phyloP scores from a whole-genome alignment of 2,329 filamentous ascomycete genomes.

The Grosmannia huntii region DNA sequence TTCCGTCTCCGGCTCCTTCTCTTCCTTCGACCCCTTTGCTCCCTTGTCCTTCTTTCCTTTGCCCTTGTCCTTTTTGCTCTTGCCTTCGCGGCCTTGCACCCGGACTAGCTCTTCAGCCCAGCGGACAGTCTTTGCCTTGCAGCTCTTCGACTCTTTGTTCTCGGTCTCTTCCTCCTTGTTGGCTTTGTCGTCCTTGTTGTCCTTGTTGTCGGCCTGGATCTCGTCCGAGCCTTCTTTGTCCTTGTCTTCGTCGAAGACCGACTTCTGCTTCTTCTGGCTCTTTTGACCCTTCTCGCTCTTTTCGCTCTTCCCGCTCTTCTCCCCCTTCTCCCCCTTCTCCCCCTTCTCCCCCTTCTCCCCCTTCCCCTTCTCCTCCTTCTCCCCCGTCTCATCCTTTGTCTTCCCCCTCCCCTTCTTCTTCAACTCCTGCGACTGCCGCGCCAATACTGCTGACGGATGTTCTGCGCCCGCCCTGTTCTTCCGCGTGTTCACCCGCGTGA shows the following conservation, averaged over 20 bases:
- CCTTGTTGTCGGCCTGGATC: neutral
- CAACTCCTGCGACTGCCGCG: conserved; percentile 9
- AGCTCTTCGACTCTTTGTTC: neutral
- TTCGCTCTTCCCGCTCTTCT: too few species aligned
- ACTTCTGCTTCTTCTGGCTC: conserved; percentile 13
- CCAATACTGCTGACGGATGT: conserved; percentile 18
- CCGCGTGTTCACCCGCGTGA: conserved; percentile 30
- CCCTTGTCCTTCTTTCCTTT: neutral
- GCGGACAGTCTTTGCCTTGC: conserved; percentile 17
- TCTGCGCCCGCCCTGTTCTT: conserved; percentile 29
- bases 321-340: neutral
- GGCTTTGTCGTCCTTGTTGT: neutral
- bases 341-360: conserved; percentile 4
- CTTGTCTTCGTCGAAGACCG: neutral
- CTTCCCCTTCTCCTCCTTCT: conserved; percentile 9
- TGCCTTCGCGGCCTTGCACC: conserved; percentile 12
- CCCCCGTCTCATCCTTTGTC: neutral
- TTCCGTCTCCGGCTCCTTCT: conserved; percentile 1
- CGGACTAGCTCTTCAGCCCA: conserved; percentile 21
- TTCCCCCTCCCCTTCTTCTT: conserved; percentile 14
- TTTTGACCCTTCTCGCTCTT: too few species aligned
- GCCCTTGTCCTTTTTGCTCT: neutral
- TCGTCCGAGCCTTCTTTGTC: neutral
- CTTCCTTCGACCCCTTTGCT: neutral
- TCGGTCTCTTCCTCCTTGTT: neutral